Evolutionary conservation across 139 green algal genomes (phyloP).

Genomic region (Chlorella sp.): DNA sequence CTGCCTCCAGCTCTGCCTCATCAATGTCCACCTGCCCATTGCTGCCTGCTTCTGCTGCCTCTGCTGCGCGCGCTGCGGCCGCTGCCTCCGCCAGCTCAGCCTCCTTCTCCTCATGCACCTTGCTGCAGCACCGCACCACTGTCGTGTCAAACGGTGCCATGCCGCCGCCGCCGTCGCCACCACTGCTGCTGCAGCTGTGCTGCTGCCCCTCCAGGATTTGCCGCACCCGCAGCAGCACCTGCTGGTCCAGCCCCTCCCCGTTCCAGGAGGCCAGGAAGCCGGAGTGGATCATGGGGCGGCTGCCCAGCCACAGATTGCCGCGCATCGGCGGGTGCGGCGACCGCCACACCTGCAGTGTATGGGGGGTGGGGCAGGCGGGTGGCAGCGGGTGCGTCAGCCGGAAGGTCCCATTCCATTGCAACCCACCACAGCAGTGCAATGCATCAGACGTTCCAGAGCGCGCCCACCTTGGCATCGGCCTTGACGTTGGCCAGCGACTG

Average conservation of each 20-base stretch:
- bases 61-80: neutral
- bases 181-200: no score
- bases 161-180: neutral
- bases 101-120: neutral
- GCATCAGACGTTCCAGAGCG: neutral
- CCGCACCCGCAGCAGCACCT: constrained; percentile 8
- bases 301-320: neutral
- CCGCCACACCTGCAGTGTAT: neutral
- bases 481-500: constrained; percentile 14
- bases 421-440: no score
- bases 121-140: constrained; percentile 14
- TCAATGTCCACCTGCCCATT: neutral
- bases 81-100: neutral
- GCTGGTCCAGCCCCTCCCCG: neutral
- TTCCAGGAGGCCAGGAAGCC: constrained; percentile 7
- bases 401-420: no score
- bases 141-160: constrained; percentile 3
- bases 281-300: neutral
- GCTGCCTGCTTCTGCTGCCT: neutral
- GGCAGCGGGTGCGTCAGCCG: no score
- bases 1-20: no score
- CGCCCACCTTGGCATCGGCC: neutral
- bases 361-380: neutral
- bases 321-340: constrained; percentile 3
- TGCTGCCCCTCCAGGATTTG: constrained; percentile 3